Evolutionary conservation across 179 eudicot species (phyloP).

Genomic region (Beta macrorhiza): DNA sequence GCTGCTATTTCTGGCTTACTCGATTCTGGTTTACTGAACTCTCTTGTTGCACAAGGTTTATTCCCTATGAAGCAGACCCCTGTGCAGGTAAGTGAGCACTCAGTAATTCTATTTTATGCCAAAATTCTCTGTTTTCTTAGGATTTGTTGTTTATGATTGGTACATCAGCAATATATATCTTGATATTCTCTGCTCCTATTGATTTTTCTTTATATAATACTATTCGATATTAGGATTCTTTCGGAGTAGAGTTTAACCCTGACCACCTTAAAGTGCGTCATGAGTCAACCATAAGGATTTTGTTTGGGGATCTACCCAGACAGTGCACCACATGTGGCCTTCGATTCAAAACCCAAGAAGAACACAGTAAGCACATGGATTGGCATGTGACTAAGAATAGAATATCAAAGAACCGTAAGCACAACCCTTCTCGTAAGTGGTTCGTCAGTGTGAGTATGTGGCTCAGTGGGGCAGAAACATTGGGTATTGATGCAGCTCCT

Average conservation of each 20-base stretch:
- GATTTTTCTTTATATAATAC: neutral
- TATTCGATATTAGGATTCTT: conserved; percentile 49
- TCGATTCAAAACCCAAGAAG: conserved; percentile 80
- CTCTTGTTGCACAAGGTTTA: conserved; percentile 81
- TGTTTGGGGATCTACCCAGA: conserved; percentile 79
- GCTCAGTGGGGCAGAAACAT: conserved; percentile 86
- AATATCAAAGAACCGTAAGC: conserved; percentile 70
- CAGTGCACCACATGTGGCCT: conserved; percentile 91
- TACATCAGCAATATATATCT: neutral
- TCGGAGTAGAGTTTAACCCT: conserved; percentile 70
- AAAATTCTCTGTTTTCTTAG: neutral
- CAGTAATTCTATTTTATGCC: conserved; percentile 2
- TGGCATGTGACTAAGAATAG: conserved; percentile 96
- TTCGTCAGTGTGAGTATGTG: conserved; percentile 74
- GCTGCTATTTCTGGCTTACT: conserved; percentile 59
- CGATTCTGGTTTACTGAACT: conserved; percentile 55
- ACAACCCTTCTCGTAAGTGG: conserved; percentile 91
- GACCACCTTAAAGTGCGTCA: conserved; percentile 79
- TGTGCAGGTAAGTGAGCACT: conserved; percentile 42
- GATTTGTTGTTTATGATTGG: neutral
- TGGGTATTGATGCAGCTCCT: conserved; percentile 74
- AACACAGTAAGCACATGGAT: conserved; percentile 94
- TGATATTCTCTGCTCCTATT: neutral
- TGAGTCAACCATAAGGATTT: conserved; percentile 56
- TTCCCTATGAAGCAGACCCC: conserved; percentile 57